A percentile compares a stretch with the other conserved stretches of the same genome.
phyloP scores from a whole-genome alignment of 2,329 filamentous ascomycete genomes.

The Thielaviopsis musarum region DNA sequence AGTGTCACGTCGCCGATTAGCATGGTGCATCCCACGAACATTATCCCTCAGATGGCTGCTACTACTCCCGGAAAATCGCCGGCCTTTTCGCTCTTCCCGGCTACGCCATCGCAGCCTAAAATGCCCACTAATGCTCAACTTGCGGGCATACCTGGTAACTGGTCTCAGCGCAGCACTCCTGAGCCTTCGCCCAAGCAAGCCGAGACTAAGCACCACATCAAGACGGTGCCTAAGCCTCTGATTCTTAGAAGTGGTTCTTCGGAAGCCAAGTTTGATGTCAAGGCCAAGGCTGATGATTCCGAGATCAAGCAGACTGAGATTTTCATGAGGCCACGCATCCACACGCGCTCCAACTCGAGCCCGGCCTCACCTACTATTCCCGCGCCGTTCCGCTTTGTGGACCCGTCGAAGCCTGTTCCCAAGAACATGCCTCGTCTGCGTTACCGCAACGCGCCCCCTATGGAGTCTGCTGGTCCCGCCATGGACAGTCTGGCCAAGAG shows the following conservation, averaged over 20 bases:
- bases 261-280: background rate
- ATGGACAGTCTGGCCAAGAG: background rate
- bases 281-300: background rate
- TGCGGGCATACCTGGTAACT: background rate
- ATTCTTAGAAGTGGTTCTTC: background rate
- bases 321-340: constrained; percentile 12
- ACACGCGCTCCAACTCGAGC: constrained; percentile 36
- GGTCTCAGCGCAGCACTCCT: constrained; percentile 1
- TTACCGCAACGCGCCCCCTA: constrained; percentile 1
- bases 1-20: constrained; percentile 10
- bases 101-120: constrained; percentile 17
- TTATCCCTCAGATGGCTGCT: background rate
- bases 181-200: background rate
- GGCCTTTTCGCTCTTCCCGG: constrained; percentile 28
- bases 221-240: background rate
- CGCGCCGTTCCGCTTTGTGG: constrained; percentile 6
- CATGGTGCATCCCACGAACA: constrained; percentile 1
- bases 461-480: background rate
- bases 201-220: background rate
- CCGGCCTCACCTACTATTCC: constrained; percentile 23
- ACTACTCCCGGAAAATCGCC: constrained; percentile 22
- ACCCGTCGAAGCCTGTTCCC: constrained; percentile 7
- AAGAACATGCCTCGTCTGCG: constrained; percentile 10
- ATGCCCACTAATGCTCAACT: constrained; percentile 4
- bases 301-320: constrained; percentile 3